A percentile compares a stretch with the other conserved stretches of the same genome.
These are phyloP conservation scores for Periconia digitata DNA, from an alignment of 2,329 filamentous ascomycete genomes.

Conservation along the genomic window DNA sequence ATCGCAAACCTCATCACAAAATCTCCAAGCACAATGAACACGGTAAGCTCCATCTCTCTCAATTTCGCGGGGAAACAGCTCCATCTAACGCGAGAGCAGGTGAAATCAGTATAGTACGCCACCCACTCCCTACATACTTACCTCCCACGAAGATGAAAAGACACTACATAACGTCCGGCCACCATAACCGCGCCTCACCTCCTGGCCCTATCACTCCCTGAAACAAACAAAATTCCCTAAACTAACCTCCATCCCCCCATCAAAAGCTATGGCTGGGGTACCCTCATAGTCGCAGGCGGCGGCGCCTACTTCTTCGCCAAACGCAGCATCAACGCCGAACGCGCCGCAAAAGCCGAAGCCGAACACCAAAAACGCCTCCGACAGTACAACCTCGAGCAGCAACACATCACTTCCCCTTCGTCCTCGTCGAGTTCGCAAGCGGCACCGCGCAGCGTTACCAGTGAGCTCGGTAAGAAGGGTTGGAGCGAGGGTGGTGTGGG, in stretches of 20 bases:
- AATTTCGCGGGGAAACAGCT: neutral
- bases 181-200: neutral
- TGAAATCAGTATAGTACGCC: constrained; percentile 61
- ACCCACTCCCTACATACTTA: constrained; percentile 7
- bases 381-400: constrained; percentile 35
- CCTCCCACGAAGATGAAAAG: too few species aligned
- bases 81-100: constrained; percentile 43
- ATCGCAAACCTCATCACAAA: constrained; percentile 1
- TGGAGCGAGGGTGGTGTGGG: constrained; percentile 7
- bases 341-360: constrained; percentile 67
- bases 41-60: constrained; percentile 43
- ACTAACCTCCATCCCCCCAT: neutral
- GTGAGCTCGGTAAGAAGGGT: constrained; percentile 12
- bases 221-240: too few species aligned
- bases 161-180: neutral
- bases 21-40: constrained; percentile 53
- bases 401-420: constrained; percentile 14
- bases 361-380: constrained; percentile 35
- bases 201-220: too few species aligned
- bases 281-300: constrained; percentile 80
- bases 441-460: constrained; percentile 11
- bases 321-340: constrained; percentile 88
- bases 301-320: constrained; percentile 97
- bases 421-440: constrained; percentile 7
- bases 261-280: constrained; percentile 84